phyloP scores from a whole-genome alignment of 169 alveolate genomes.

The Eimeria maxima region DNA sequence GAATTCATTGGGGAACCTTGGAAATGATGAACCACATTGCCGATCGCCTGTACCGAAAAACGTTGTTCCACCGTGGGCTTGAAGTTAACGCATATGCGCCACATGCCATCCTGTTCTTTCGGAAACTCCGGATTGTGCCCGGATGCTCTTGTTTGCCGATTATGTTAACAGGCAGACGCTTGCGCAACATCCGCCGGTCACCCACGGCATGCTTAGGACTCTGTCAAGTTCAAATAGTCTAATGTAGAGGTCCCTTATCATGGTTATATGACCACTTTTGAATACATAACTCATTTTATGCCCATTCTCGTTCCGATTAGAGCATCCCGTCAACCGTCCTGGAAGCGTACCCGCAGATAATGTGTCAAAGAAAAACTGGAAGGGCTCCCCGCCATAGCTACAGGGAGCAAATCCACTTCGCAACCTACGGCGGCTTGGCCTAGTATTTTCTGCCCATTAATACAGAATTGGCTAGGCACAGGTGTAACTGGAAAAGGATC shows the following conservation, averaged over 20 bases:
- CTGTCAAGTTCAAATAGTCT: background rate
- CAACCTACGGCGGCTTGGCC: background rate
- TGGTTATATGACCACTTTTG: background rate
- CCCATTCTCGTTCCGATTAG: background rate
- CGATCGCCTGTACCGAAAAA: background rate
- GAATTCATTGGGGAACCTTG: background rate
- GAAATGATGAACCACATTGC: background rate
- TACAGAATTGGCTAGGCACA: background rate
- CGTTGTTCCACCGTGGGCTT: background rate
- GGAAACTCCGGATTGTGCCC: background rate
- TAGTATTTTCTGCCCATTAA: background rate
- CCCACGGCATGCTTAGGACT: background rate
- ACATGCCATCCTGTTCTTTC: background rate
- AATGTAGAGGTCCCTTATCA: background rate
- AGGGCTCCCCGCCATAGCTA: background rate
- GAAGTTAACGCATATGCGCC: background rate
- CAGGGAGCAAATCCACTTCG: background rate
- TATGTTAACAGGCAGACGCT: background rate
- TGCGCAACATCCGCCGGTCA: background rate
- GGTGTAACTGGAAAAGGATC: background rate
- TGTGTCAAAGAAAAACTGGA: background rate
- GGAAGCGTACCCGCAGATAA: background rate
- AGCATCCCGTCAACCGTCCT: background rate
- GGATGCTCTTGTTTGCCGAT: background rate
- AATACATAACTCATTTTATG: background rate